Evolutionary conservation across 1,139 yeast genomes (phyloP), one percentile per base, ranked within the genome.

Genomic region (Debaryomyces psychrophilus): DNA sequence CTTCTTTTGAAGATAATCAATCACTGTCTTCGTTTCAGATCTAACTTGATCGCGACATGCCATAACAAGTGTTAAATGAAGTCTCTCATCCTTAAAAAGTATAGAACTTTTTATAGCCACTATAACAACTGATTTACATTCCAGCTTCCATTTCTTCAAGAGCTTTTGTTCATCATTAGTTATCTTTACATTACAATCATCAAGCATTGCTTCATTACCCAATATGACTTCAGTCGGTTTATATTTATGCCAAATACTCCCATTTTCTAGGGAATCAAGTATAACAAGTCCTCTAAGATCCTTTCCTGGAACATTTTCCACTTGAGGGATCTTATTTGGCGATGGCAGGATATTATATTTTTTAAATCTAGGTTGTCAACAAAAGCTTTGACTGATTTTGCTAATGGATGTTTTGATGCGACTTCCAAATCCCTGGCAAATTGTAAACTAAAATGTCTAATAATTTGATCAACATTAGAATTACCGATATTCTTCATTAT

Each of bases 351-450:
- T 43, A 5, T 53, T 45, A 17, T 55, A 46, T 17, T 55, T 52
- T 12, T 48, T 50, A 7, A 52, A 46, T 3, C 56, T 52, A 28
- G 45, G 0, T 54, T 50, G 4, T 71, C 71, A 14, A 69, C 56
- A 52, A 79, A 83, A 1, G 56, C 58, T 36, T 72, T 73, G 2
- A 85, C 77, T 0, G 90, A 87, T 29, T 68, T 64, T 0, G 90
- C 85, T 37, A 87, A 68, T 0, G 93, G 93, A 62, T 87, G 95
- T 33, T 76, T 81, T 0, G 92, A 84, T n/a, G 79, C 75, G 15
- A 72, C 59, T 55, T 87, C 95, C 52, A 87, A 63, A 52, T 82
- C 87, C 50, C 82, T 70, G 0, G 85, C 73, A 2, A 78, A 61
- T 58, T 82, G 87, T 3, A 79, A 56, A 0, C 69, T 71, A 47